Evolutionary conservation across 257 asterid genomes (phyloP), one percentile per base, ranked within the genome.

Genomic region (Capsicum pubescens): DNA sequence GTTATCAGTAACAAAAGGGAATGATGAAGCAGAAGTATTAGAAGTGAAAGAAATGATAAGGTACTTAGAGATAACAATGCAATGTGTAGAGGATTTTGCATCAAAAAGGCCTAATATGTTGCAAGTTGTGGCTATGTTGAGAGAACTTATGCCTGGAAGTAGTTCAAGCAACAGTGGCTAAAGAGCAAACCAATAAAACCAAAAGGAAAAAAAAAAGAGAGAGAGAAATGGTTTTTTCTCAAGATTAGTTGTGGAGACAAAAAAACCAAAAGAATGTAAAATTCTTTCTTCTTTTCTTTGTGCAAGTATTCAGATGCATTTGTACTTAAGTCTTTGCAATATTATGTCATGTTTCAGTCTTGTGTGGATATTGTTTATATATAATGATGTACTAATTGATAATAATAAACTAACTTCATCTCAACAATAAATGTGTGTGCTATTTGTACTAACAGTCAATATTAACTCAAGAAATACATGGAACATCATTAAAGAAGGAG

Each of bases 31-130:
- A 16, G 99, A 90, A 56, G 97, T 92, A 0, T 92, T 87, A 81
- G 92, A 92, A 85, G 95, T 94, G 57, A 95, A 95, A 86, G 99
- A 95, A 90, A 95, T 92, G 98, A 92, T 93, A 11, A 95, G 92
- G 83, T 95, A 94, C 55, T 84, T 95, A 87, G 97, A 95, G 88
- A 91, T 94, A 39, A 88, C 95, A 71, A 76, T 94, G 89, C 94
- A 92, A 63, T 95, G 99, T 59, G 98, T 95, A 13, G 98, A 95
- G 83, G 99, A 95, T 83, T 95, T 95, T 19, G 98, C 99, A 2
- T 95, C 99, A 26, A 95, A 90, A 82, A 88, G 99, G 89, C 99
- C 96, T 14, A 95, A 86, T 76, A 95, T 95, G 98, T 81, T 95
- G 90, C 98, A 95, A 88, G 97, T 91, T 61, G 98, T 95, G 48